Conservation (phyloP, 2,329 filamentous ascomycete genomes). For the Seiridium cupressi region DNA sequence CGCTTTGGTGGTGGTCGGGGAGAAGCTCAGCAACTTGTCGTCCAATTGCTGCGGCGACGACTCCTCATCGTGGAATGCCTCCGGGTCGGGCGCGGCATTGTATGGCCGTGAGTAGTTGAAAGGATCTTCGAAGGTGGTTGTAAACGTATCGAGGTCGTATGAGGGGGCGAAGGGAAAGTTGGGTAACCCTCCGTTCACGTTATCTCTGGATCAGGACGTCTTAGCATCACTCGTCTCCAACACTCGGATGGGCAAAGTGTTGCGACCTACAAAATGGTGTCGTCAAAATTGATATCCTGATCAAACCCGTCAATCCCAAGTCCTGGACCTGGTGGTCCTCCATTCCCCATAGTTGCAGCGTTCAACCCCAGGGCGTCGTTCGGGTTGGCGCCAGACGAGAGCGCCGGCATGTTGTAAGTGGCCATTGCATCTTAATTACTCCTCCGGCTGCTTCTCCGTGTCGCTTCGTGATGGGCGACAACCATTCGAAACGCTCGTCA, state of each 20-base stretch:
- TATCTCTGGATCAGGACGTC: constrained; percentile 29
- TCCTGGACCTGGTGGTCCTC: constrained; percentile 13
- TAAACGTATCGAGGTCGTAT: constrained; percentile 61
- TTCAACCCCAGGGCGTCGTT: constrained; percentile 47
- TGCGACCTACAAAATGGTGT: constrained; percentile 51
- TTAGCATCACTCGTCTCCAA: background rate
- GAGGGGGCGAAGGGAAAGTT: constrained; percentile 51
- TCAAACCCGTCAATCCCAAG: constrained; percentile 52
- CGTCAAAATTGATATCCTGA: constrained; percentile 53
- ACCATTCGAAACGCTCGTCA: background rate
- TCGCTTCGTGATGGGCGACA: background rate
- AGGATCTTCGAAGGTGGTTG: constrained; percentile 64
- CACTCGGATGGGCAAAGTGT: background rate
- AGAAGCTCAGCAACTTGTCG: constrained; percentile 75
- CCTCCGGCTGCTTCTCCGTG: background rate
- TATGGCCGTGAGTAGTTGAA: constrained; percentile 57
- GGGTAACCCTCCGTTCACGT: constrained; percentile 39
- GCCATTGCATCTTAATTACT: constrained; percentile 50
- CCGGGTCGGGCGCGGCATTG: constrained; percentile 39
- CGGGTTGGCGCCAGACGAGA: constrained; percentile 41
- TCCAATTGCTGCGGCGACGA: constrained; percentile 57
- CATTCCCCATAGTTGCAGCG: constrained; percentile 10
- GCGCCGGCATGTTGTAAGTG: constrained; percentile 50
- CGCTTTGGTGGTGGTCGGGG: constrained; percentile 57
- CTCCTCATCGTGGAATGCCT: constrained; percentile 41